phyloP scores from a whole-genome alignment of 805 yeast species.

The Citeromyces nyonsensis region DNA sequence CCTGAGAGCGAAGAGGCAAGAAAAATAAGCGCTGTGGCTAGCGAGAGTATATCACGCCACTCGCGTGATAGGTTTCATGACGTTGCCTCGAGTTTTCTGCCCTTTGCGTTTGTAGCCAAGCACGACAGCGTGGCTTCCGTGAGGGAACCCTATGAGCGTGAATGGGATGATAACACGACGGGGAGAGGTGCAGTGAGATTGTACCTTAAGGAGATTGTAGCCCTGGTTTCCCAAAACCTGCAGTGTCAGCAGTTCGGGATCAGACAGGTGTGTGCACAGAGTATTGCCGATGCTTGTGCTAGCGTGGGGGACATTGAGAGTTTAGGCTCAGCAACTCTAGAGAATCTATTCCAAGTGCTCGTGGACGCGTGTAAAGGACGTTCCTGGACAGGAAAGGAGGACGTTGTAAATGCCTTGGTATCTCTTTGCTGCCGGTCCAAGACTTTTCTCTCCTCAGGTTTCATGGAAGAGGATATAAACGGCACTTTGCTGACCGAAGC shows the following conservation, averaged over 20 bases:
- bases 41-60: conserved; percentile 51
- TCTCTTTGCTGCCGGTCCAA: conserved; percentile 32
- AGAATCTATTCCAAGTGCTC: conserved; percentile 31
- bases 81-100: conserved; percentile 51
- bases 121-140: conserved; percentile 41
- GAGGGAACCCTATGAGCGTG: conserved; percentile 32
- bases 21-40: conserved; percentile 40
- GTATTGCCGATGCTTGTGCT: conserved; percentile 44
- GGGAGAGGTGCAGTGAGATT: conserved; percentile 54
- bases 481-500: conserved; percentile 15
- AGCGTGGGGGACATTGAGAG: conserved; percentile 20
- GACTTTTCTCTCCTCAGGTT: neutral
- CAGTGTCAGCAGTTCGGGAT: conserved; percentile 43
- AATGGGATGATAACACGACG: conserved; percentile 68
- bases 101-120: conserved; percentile 66
- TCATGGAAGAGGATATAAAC: no score
- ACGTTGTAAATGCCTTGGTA: conserved; percentile 55
- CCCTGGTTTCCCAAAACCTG: conserved; percentile 31
- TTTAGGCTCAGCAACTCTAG: conserved; percentile 10
- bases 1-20: conserved; percentile 29
- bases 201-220: conserved; percentile 54
- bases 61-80: conserved; percentile 53
- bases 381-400: conserved; percentile 82
- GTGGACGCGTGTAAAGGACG: conserved; percentile 57
- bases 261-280: conserved; percentile 54